These are phyloP conservation scores for Fusarium dlaminii DNA, from an alignment of 2,329 filamentous ascomycete genomes.

Conservation along the genomic window DNA sequence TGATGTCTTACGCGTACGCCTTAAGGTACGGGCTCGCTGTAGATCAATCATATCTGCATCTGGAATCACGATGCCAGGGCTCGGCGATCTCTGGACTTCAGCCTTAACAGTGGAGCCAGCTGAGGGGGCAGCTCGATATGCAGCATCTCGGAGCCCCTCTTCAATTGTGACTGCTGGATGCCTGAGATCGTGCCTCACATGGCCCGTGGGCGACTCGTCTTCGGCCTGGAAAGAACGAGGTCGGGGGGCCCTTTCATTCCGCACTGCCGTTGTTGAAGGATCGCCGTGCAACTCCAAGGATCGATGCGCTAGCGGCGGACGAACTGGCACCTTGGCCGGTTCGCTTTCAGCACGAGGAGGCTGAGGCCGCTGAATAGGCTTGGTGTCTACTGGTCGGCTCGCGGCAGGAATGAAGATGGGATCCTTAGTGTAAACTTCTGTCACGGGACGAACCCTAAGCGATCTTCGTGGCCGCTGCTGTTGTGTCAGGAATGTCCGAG, in stretches of 20 bases:
- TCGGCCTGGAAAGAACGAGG: slow-evolving; percentile 29
- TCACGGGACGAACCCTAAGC: slow-evolving; percentile 33
- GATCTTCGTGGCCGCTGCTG: slow-evolving; percentile 33
- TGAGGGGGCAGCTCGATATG: slow-evolving; percentile 9
- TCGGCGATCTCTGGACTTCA: slow-evolving; percentile 47
- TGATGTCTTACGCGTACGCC: slow-evolving; percentile 56
- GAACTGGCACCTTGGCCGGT: slow-evolving; percentile 11
- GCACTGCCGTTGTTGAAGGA: slow-evolving; percentile 8
- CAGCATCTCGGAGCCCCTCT: slow-evolving; percentile 26
- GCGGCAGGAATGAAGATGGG: slow-evolving; percentile 37
- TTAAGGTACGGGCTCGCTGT: slow-evolving; percentile 55
- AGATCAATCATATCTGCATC: slow-evolving; percentile 50
- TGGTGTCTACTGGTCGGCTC: slow-evolving; percentile 28
- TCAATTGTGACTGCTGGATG: slow-evolving; percentile 19
- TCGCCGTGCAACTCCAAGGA: slow-evolving; percentile 18
- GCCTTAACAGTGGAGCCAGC: slow-evolving; percentile 7
- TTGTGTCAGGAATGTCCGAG: slow-evolving; percentile 39
- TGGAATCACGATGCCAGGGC: slow-evolving; percentile 59
- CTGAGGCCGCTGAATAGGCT: slow-evolving; percentile 16
- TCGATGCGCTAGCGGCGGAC: slow-evolving; percentile 12
- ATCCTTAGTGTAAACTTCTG: slow-evolving; percentile 41
- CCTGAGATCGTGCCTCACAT: slow-evolving; percentile 24
- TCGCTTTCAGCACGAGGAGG: slow-evolving; percentile 20
- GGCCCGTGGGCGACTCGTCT: slow-evolving; percentile 20
- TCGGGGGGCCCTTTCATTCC: background rate